These are phyloP conservation scores for Aspergillus ibericus DNA, from an alignment of 2,329 filamentous ascomycete genomes.

Conservation along the genomic window DNA sequence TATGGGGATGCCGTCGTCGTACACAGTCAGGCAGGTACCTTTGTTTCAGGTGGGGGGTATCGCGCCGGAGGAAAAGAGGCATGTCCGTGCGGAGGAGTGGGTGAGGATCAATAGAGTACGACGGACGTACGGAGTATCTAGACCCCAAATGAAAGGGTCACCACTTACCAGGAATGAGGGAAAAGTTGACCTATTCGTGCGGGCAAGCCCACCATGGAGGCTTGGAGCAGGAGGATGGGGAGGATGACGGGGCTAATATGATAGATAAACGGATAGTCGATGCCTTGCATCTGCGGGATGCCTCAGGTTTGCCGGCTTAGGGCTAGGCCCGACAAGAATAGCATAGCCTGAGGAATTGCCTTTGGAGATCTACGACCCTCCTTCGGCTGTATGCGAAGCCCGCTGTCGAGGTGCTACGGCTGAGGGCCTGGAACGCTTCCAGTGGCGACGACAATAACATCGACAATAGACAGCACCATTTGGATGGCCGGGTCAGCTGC, in stretches of 20 bases:
- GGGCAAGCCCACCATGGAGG: not conserved
- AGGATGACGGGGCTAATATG: not conserved
- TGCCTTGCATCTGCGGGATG: not conserved
- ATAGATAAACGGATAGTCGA: slow-evolving; percentile 5
- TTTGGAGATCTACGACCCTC: not conserved
- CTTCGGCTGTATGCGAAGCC: not conserved
- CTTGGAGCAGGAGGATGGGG: not conserved
- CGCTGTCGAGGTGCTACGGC: not conserved
- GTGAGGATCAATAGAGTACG: not conserved
- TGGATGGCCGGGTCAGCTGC: not conserved
- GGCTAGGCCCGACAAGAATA: not conserved
- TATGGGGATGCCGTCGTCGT: not conserved
- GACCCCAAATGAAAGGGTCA: not conserved
- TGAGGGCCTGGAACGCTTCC: not conserved
- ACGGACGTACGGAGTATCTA: not conserved
- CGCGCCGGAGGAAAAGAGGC: not conserved
- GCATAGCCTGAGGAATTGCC: not conserved
- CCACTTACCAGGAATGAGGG: not conserved
- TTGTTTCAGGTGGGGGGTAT: not conserved
- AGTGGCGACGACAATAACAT: not conserved
- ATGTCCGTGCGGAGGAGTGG: not conserved
- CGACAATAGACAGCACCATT: too few relatives aligned
- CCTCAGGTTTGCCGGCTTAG: not conserved
- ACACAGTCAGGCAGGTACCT: not conserved
- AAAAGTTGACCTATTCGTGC: not conserved